Base-by-base conservation (phyloP, 768 basidiomycete genomes). In the Leccinum disarticulatum region DNA sequence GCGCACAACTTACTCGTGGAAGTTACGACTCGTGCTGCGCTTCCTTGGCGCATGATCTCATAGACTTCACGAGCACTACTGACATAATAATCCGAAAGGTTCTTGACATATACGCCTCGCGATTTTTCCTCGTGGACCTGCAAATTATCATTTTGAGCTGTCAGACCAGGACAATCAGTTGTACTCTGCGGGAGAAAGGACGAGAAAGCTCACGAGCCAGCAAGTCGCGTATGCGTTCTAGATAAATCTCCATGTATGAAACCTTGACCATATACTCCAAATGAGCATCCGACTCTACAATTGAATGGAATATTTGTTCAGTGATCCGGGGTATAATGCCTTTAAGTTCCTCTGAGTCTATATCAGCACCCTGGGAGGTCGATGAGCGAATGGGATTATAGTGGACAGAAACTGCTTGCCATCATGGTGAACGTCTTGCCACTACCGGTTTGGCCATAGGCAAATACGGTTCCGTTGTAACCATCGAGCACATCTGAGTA, bases 391-490 rank as follows among this genome's bases (percentile, higher is more conserved):
- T n/a, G 33, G 15, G 70, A 54, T 10, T 6, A 53, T 33, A 52
- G 33, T 22, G 53, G 22, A 30, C n/a, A 41, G 55, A 48, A 49
- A 55, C 19, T 10, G 58, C 80, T 61, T 64, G 88, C 97, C 96
- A 98, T 98, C 97, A 98, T 98, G 22, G 97, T 95, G 75, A 95
- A 96, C 1, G 93, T 95, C 77, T 99, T 99, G 59, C 96, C 96
- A 64, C 91, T 94, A 64, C 91, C 92, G 2, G 96, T 98, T 74
- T 98, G 96, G 38, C 96, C 96, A 75, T 99, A 99, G 54, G 97
- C 97, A 64, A 99, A 85, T 57, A 98, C 90, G 11, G 95, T 98
- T 53, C 97, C 97, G 68, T 99, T 99, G 79, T 99, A 99, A 27
- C 97, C 97, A 76, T 93, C 91, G 72, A 99, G 86, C 52, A 99